Conservation (phyloP, 768 basidiomycete genomes). For the Psilocybe sp. region DNA sequence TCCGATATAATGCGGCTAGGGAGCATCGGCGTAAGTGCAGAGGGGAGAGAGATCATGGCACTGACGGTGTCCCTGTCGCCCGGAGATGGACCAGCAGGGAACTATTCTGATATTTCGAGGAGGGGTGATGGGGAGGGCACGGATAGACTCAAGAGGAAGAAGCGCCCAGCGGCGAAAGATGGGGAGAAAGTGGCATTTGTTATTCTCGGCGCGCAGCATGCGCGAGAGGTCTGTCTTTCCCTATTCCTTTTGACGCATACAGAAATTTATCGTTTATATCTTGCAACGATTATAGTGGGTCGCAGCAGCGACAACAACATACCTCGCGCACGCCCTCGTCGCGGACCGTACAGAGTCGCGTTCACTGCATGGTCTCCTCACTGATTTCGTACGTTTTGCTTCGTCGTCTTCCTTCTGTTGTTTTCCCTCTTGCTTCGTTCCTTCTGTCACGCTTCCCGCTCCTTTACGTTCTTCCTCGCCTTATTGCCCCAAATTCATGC, state of each 20-base stretch:
- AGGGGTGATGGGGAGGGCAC: conserved; percentile 9
- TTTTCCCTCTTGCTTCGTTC: conserved; percentile 1
- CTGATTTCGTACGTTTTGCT: conserved; percentile 42
- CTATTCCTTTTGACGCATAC: background rate
- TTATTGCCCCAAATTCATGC: too few relatives aligned
- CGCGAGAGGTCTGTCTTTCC: conserved; percentile 9
- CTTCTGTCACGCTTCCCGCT: too few relatives aligned
- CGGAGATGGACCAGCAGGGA: conserved; percentile 2
- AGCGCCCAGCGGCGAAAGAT: conserved; percentile 9
- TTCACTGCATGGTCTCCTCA: conserved; percentile 48
- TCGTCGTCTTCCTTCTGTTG: conserved; percentile 2
- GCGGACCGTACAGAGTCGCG: conserved; percentile 42
- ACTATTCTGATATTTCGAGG: background rate
- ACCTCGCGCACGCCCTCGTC: conserved; percentile 70
- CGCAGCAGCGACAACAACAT: conserved; percentile 69
- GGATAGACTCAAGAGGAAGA: conserved; percentile 15
- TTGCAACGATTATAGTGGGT: conserved; percentile 59
- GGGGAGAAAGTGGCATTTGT: conserved; percentile 54
- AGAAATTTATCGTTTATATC: background rate
- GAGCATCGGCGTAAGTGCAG: conserved; percentile 52
- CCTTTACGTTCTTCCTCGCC: too few relatives aligned
- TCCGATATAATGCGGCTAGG: conserved; percentile 47
- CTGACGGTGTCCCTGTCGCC: conserved; percentile 42
- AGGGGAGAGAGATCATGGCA: conserved; percentile 58
- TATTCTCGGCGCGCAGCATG: conserved; percentile 45